Base-by-base conservation (phyloP, 2,329 filamentous ascomycete genomes). In the Fusarium humuli region DNA sequence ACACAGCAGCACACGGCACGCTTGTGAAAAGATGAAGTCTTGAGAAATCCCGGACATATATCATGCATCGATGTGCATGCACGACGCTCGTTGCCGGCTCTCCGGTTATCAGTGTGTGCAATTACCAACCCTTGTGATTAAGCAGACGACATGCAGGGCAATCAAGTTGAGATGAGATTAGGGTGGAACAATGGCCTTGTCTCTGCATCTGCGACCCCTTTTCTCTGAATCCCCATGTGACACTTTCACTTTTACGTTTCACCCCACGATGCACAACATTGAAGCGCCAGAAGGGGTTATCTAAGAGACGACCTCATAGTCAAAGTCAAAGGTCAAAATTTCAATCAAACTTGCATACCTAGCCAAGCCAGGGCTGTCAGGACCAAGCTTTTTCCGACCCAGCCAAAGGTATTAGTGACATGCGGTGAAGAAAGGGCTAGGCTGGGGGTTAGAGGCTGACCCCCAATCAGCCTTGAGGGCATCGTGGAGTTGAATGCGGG, bases 401-500 rank as follows among this genome's bases (percentile, higher is more conserved):
- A 46, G 47, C 29, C 44, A 57, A 44, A 30, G n/a, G 27, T 47
- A 16, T 62, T 59, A 64, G 69, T 66, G 73, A 75, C 61, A 75
- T 75, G 67, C 73, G 73, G 73, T 75, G 73, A 75, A 56, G 67
- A 67, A 29, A 42, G 40, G 54, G 53, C 52, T 52, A 62, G 68
- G 58, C 20, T 52, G 29, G 59, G 64, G 62, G 44, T 27, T n/a
- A 41, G 49, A 52, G 2, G 16, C 23, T 41, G 49, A 41, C 25
- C 61, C 60, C 72, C 72, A 73, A 72, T 69, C 61, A 72, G 37
- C 30, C 64, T 64, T 44, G 54, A 65, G 27, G 58, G 52, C 49
- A 69, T 71, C 72, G 61, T 73, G 73, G 69, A 69, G 65, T 56
- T 65, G 70, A 72, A 59, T 74, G 73, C 70, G 73, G 73, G 73